These are phyloP conservation scores for Trichoderma polysporum DNA, from an alignment of 2,329 filamentous ascomycete species.

Conservation along the genomic window DNA sequence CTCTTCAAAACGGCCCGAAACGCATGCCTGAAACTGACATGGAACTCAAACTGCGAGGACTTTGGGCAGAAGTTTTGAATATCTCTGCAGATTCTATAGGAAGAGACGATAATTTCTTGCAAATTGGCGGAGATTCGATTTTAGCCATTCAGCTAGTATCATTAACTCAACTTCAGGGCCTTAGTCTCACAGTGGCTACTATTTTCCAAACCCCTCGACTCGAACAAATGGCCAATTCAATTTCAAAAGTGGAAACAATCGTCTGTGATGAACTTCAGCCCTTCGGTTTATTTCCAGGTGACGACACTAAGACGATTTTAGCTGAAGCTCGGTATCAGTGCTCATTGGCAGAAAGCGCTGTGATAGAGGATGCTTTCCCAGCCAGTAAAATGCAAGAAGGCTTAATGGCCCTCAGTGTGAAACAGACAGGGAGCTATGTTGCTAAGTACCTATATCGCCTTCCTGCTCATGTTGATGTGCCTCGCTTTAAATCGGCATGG, in stretches of 20 bases:
- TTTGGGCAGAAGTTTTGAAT: slow-evolving; percentile 36
- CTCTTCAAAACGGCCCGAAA: not conserved
- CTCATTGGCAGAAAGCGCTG: not conserved
- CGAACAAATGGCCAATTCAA: not conserved
- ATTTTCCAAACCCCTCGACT: not conserved
- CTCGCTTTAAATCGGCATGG: slow-evolving; percentile 28
- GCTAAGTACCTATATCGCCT: not conserved
- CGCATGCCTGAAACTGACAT: slow-evolving; percentile 21
- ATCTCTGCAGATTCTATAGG: slow-evolving; percentile 29
- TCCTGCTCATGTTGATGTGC: not conserved
- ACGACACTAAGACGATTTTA: not conserved
- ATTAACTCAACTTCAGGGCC: not conserved
- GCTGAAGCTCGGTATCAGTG: not conserved
- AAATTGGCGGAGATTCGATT: slow-evolving; percentile 43
- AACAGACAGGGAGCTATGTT: slow-evolving; percentile 7
- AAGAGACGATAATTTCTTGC: slow-evolving; percentile 22
- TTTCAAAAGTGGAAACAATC: not conserved
- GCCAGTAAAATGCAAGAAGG: slow-evolving; percentile 5
- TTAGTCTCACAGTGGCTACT: not conserved
- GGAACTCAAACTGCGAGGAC: slow-evolving; percentile 18
- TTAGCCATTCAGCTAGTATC: slow-evolving; percentile 45
- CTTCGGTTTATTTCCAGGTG: not conserved
- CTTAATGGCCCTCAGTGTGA: slow-evolving; percentile 11
- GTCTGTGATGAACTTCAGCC: not conserved
- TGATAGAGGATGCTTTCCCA: slow-evolving; percentile 7